A percentile compares a stretch with the other conserved stretches of the same genome.
These are phyloP conservation scores for Yarrowia alimentaria DNA, from an alignment of 805 yeast genomes.

Conservation along the genomic window DNA sequence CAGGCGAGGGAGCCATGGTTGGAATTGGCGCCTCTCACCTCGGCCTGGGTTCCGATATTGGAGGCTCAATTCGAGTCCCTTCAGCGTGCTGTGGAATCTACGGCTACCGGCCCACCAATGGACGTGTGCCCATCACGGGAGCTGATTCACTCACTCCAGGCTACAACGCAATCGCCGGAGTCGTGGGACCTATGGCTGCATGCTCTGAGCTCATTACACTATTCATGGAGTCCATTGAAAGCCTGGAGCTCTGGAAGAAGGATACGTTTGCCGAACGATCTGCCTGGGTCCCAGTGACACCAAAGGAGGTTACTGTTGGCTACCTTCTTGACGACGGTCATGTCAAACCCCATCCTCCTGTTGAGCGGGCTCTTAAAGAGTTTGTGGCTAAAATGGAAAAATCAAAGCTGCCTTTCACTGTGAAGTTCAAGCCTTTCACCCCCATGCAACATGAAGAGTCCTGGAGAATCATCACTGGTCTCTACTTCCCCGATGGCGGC, in stretches of 20 bases:
- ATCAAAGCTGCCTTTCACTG: constrained; percentile 32
- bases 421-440: constrained; percentile 19
- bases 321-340: constrained; percentile 47
- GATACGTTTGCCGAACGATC: constrained; percentile 54
- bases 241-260: constrained; percentile 46
- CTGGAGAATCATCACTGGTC: constrained; percentile 54
- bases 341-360: constrained; percentile 57
- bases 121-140: constrained; percentile 45
- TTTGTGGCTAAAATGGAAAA: constrained; percentile 53
- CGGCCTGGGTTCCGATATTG: constrained; percentile 57
- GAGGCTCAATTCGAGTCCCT: constrained; percentile 55
- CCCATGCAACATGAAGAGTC: constrained; percentile 41
- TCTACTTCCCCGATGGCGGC: constrained; percentile 51
- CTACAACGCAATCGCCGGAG: constrained; percentile 42
- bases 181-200: constrained; percentile 50
- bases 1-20: constrained; percentile 56
- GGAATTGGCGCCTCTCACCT: constrained; percentile 48
- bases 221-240: constrained; percentile 44
- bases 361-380: constrained; percentile 51
- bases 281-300: constrained; percentile 44
- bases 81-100: constrained; percentile 47
- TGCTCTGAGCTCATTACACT: constrained; percentile 44
- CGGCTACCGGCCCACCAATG: constrained; percentile 50
- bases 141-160: constrained; percentile 43
- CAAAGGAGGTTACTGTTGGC: constrained; percentile 47